These are phyloP conservation scores for Sordariomycetes sp. DNA, from an alignment of 2,329 filamentous ascomycete genomes.

Conservation along the genomic window DNA sequence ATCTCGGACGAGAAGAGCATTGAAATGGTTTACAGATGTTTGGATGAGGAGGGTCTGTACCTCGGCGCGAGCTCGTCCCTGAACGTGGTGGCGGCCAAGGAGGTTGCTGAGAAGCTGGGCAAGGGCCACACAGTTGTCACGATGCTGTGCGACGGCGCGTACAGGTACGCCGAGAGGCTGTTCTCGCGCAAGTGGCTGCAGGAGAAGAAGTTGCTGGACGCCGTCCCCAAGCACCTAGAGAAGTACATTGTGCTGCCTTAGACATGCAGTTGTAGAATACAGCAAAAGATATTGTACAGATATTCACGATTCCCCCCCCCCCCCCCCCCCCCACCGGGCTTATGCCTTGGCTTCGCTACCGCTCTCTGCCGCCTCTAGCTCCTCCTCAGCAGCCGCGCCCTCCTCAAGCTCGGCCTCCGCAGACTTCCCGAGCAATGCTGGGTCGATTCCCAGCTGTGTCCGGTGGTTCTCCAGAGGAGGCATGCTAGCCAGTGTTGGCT, in stretches of 20 bases:
- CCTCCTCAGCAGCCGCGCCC: too few species aligned
- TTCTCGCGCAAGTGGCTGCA: constrained; percentile 89
- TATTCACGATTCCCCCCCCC: too few species aligned
- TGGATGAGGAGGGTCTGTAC: constrained; percentile 94
- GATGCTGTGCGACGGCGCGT: constrained; percentile 91
- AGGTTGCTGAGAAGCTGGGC: constrained; percentile 85
- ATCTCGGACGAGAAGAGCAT: constrained; percentile 92
- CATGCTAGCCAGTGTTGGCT: too few species aligned
- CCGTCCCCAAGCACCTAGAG: constrained; percentile 75
- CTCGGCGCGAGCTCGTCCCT: constrained; percentile 87
- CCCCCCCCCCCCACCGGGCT: too few species aligned
- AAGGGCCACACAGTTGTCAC: constrained; percentile 88
- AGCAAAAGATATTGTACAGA: constrained; percentile 3
- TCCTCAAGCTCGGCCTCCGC: too few species aligned
- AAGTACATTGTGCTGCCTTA: constrained; percentile 92
- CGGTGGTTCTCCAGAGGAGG: too few species aligned
- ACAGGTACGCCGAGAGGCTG: constrained; percentile 86
- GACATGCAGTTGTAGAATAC: too few species aligned
- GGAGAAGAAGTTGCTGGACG: constrained; percentile 71
- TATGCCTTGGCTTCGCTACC: too few species aligned
- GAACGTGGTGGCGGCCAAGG: constrained; percentile 91
- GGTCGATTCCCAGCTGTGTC: too few species aligned
- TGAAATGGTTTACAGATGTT: constrained; percentile 92
- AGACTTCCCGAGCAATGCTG: too few species aligned
- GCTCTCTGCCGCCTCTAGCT: too few species aligned